Evolutionary conservation across 2,329 filamentous ascomycete genomes (phyloP).

Genomic region (Xylariaceae sp.): DNA sequence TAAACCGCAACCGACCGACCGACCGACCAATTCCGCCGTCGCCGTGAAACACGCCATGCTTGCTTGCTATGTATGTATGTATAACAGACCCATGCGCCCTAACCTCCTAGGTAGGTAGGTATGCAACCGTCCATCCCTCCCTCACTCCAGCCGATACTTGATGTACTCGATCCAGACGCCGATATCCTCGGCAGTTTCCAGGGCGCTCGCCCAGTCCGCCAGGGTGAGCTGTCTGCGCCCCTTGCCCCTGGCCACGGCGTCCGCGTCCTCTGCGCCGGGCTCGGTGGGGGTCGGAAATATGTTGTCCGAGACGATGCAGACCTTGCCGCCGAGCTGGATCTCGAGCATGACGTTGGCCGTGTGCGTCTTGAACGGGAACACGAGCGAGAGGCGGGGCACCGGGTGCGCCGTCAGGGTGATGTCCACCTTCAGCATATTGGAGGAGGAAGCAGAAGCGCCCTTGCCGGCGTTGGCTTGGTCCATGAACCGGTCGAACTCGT

Average conservation of each 20-base stretch:
- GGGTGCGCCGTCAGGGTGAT: conserved; percentile 56
- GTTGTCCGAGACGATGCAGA: conserved; percentile 63
- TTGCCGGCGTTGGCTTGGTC: conserved; percentile 3
- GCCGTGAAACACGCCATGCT: no score
- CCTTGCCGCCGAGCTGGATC: conserved; percentile 60
- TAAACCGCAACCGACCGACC: no score
- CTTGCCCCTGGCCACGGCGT: conserved; percentile 4
- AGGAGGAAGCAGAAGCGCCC: conserved; percentile 31
- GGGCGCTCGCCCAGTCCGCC: conserved; percentile 27
- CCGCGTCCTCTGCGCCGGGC: background rate
- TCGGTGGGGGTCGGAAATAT: conserved; percentile 36
- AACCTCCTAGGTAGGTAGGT: no score
- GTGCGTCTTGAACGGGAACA: conserved; percentile 54
- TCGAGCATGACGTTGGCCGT: conserved; percentile 60
- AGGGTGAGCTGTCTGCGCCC: background rate
- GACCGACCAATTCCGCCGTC: no score
- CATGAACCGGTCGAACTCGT: conserved; percentile 30
- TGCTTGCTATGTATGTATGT: no score
- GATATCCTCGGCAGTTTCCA: conserved; percentile 34
- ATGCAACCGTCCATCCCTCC: no score
- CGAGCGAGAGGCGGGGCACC: conserved; percentile 52
- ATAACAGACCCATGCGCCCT: no score
- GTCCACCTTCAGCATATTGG: conserved; percentile 43
- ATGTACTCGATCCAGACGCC: conserved; percentile 35
- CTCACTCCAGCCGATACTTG: conserved; percentile 30